Evolutionary conservation across 495 filamentous ascomycete genomes (phyloP).

Genomic region (Parathielavia hyrcaniae): DNA sequence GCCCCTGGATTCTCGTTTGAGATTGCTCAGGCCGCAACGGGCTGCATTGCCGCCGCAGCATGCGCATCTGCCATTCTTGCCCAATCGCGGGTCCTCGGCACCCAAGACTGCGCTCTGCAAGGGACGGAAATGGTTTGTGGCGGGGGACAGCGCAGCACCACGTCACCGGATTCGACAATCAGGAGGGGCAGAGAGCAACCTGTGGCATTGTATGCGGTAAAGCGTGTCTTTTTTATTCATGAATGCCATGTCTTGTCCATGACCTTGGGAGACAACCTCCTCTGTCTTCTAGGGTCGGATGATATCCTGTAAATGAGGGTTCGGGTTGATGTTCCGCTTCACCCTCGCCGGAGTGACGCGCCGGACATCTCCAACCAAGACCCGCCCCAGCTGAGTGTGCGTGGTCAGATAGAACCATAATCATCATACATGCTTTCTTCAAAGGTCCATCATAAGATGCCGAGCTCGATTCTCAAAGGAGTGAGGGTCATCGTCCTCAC

Average conservation of each 20-base stretch:
- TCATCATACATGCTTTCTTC: too few relatives aligned
- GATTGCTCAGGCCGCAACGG: constrained; percentile 2
- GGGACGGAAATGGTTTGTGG: background rate
- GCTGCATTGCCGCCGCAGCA: constrained; percentile 12
- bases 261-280: background rate
- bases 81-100: constrained; percentile 19
- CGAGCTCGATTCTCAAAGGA: too few relatives aligned
- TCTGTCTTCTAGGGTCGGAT: background rate
- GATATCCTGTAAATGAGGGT: background rate
- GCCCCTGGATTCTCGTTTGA: constrained; percentile 7
- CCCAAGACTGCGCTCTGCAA: constrained; percentile 4
- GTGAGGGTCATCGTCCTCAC: too few relatives aligned
- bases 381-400: too few relatives aligned
- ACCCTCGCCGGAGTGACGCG: too few relatives aligned
- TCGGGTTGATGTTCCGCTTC: background rate
- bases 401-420: too few relatives aligned
- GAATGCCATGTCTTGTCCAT: background rate
- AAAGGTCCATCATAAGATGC: too few relatives aligned
- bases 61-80: constrained; percentile 16
- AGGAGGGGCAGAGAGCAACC: too few relatives aligned
- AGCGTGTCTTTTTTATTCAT: background rate
- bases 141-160: background rate
- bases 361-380: too few relatives aligned
- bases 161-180: background rate
- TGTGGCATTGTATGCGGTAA: background rate